Evolutionary conservation across 1,139 yeast genomes (phyloP).

Genomic region (Yamadazyma conglobata): DNA sequence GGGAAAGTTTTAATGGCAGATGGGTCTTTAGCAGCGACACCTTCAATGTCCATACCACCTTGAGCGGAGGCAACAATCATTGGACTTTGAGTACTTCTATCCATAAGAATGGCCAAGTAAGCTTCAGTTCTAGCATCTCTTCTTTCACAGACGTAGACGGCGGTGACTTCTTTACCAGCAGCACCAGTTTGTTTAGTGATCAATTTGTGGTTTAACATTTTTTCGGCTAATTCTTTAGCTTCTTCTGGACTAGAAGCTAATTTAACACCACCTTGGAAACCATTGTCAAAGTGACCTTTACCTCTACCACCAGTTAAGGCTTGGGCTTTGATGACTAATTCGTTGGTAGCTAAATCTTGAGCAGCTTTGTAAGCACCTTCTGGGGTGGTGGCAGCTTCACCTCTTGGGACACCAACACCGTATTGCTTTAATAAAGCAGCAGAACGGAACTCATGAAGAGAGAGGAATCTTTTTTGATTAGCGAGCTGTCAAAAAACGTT

Average conservation of each 20-base stretch:
- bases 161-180: slow-evolving; percentile 95
- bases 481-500: no score
- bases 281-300: slow-evolving; percentile 95
- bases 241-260: slow-evolving; percentile 82
- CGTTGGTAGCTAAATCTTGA: slow-evolving; percentile 58
- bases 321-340: slow-evolving; percentile 95
- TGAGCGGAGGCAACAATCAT: slow-evolving; percentile 93
- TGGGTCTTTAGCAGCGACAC: slow-evolving; percentile 92
- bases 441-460: slow-evolving; percentile 95
- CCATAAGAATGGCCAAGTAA: slow-evolving; percentile 90
- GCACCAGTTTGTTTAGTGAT: slow-evolving; percentile 98
- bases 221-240: slow-evolving; percentile 79
- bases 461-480: slow-evolving; percentile 62
- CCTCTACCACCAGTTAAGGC: slow-evolving; percentile 99
- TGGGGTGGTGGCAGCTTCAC: slow-evolving; percentile 87
- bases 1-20: slow-evolving; percentile 88
- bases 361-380: slow-evolving; percentile 86
- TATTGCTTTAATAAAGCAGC: slow-evolving; percentile 79
- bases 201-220: slow-evolving; percentile 89
- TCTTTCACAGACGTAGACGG: slow-evolving; percentile 94
- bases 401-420: slow-evolving; percentile 89
- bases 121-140: slow-evolving; percentile 94
- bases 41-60: slow-evolving; percentile 99
- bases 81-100: slow-evolving; percentile 86
- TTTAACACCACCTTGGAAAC: slow-evolving; percentile 96